Evolutionary conservation across 768 basidiomycete species (phyloP), one percentile per base, ranked within the genome.

Genomic region (Mycena vitilis): DNA sequence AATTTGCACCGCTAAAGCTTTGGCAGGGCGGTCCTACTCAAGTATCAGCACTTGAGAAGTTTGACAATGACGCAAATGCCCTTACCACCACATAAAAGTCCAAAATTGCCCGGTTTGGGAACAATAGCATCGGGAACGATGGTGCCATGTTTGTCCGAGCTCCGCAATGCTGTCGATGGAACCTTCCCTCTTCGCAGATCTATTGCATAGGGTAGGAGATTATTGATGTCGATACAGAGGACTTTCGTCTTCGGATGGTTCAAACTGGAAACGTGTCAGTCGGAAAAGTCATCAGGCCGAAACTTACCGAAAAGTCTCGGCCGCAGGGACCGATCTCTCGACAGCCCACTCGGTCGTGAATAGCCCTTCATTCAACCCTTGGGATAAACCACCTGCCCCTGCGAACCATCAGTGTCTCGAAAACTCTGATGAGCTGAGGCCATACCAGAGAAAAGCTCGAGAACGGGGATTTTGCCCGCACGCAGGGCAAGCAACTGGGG

Each of bases 381-480:
- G 85, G 4, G 91, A 89, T 8, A 94, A 82, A 4, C 92, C 92
- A 58, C 92, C 92, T 44, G 91, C 92, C 75, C 92, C 91, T 93
- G 65, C 2, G 10, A 48, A 49, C 30, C 18, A 53, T 38, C 30
- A 22, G 22, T 22, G 34, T 12, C 30, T 22, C 1, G 5, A 12
- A 36, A 57, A 23, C 36, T 52, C 53, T 38, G 7, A 48, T 20
- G 2, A 66, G 55, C 51, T 20, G 25, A 15, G n/a, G 37, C 70
- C 79, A 60, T 73, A 91, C 91, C 92, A 75, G 86, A 84, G 71
- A 93, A 94, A 7, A 94, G 78, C 73, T 94, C 92, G 63, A 94
- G 68, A 2, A 88, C 88, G 60, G 83, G 79, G 23, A 93, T 77
- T 23, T 84, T 85, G 10, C 80, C 82, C 48, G 86, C 79, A 13